Evolutionary conservation across 2,329 filamentous ascomycete species (phyloP), one percentile per base, ranked within the genome.

Genomic region (Fusarium staphyleae): DNA sequence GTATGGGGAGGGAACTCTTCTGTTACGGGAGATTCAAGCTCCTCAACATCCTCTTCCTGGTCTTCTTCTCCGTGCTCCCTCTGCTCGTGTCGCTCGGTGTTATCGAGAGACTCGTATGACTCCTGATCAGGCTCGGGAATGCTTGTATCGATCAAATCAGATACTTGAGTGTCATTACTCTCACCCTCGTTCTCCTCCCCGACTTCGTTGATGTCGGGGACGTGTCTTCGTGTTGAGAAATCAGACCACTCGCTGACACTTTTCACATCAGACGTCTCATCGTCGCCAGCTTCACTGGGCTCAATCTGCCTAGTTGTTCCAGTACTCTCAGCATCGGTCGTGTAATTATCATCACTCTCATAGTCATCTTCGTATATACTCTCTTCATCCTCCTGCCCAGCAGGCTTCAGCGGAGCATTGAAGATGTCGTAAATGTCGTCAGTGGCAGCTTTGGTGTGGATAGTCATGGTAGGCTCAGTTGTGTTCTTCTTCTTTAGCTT

Each of bases 341-440:
- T 93, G 71, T 95, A 96, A 63, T 91, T 88, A 18, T 78, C 83
- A 60, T 93, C 85, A 3, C 82, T 83, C 63, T 92, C 88, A 60
- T 89, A 89, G 37, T 88, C 86, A 50, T 88, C 87, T 12, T 91
- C 86, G 3, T 80, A 79, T 18, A 80, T 82, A 45, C 75, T 80
- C 33, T 74, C 76, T 7, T 77, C 76, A 2, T 65, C 70, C 3
- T 70, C 66, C 11, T 69, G 48, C 2, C 57, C 40, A 39, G 51
- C 50, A 44, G 69, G 13, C 61, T 69, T 55, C 62, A 70, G 46
- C 2, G 95, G 93, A 52, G 95, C 90, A 68, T 95, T 98, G 75
- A 98, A 99, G 40, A 99, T 91, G 52, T 92, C 92, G 68, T 98
- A 98, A 45, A 99, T 97, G 65, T 99, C 95, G 65, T 98, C 93